Evolutionary conservation across 805 yeast genomes (phyloP), one percentile per base, ranked within the genome.

Genomic region (Candida taoyuanica): DNA sequence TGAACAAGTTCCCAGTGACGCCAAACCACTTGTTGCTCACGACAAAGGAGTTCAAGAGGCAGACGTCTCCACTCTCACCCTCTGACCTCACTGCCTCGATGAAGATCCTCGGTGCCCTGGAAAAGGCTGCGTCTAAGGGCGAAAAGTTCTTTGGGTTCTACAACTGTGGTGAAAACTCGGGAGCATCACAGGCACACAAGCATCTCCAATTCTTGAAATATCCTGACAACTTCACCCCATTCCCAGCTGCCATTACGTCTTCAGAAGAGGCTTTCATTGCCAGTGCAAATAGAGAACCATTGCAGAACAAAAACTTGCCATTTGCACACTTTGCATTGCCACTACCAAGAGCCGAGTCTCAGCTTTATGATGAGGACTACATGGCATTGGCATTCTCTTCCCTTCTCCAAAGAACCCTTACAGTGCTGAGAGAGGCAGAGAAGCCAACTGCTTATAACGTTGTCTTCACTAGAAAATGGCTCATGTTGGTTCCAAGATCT

Each of bases 111-210:
- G 56, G 60, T 13, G 63, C 62, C 14, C 63, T 83, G 36, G 75
- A 76, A 50, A 42, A 51, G 9, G 49, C 43, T 5, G 59, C 61
- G 35, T 43, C 57, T 17, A 65, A 59, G 13, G 65, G 62, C 20
- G 62, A 63, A 26, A 69, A 74, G 40, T 81, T 85, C 70, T 68
- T 89, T 57, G 88, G 88, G 0, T 91, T 91, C 60, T 91, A 77
- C 71, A 91, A 91, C 60, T 79, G 86, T 55, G 98, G 98, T 7
- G 77, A 79, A 15, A 71, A 77, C 49, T 78, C 94, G 45, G 98
- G 98, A 2, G 95, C 96, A n/a, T 87, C 96, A 0, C 93, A 88
- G 54, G 81, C 85, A 33, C 98, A 91, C 64, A 87, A 85, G 57
- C 98, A 91, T 62, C 62, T 93, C 46, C 98, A 93, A 62, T 79